Evolutionary conservation across 1,284 basidiomycete genomes (phyloP), one percentile per base, ranked within the genome.

Genomic region (Sanghuangporus baumii): DNA sequence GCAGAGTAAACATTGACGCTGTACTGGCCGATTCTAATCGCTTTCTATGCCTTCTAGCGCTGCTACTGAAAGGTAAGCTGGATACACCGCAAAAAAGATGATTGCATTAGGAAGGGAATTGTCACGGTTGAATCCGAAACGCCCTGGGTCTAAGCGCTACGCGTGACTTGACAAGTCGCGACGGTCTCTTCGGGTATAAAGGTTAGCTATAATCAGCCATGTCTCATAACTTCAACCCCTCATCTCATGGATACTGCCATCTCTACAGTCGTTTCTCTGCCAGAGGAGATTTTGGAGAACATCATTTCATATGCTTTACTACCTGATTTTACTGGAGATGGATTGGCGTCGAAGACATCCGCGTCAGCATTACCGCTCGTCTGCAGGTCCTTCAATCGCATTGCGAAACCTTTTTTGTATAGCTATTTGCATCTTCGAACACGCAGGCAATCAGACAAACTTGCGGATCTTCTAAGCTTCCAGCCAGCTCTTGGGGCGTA

Each of bases 241-340:
- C 20, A 26, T 16, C 11, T 18, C 57, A n/a, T 48, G 26, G 14
- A 16, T 3, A 43, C n/a, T 26, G 8, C 26, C 31, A 9, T 14
- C 6, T 37, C 52, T 37, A n/a, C 34, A 18, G 8, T 48, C 12
- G 31, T 11, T 18, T 12, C 55, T 9, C 40, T 55, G 14, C 84
- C 83, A 6, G 83, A 85, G 73, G 84, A 85, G 68, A 74, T 85
- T 65, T 72, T 85, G 61, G 78, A 80, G 62, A 78, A 77, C 63
- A 81, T 85, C 65, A 76, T 85, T 62, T 65, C 73, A 0, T 74
- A 78, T 65, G 71, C 73, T 16, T 70, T 81, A 59, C 40, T 31
- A 60, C 73, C 11, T 65, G 71, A 43, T 68, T 68, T 7, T 67
- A 67, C 36, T 67, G 62, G 20, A 14, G 43, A n/a, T 12, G 12